Evolutionary conservation across 2,329 filamentous ascomycete species (phyloP), one percentile per base, ranked within the genome.

Genomic region (Lecanosticta acicola): DNA sequence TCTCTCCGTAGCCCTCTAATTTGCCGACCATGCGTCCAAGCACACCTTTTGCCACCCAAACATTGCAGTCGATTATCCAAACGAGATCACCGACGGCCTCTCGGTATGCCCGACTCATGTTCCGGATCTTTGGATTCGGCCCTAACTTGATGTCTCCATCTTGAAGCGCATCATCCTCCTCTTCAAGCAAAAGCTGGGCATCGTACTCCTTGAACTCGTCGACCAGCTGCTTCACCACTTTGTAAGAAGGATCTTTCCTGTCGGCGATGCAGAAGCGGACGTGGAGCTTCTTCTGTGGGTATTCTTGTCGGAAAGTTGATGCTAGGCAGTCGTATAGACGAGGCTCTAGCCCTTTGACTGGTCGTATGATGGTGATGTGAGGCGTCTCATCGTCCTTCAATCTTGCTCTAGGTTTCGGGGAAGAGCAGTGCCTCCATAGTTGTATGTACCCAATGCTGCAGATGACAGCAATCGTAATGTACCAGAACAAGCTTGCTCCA

Each of bases 101-200:
- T 20, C 89, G 75, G 63, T 96, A 98, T 2, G 88, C 90, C 35
- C 88, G 80, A 64, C 90, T 96, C 75, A 97, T 87, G 65, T 98
- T 98, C 41, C 93, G 78, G 58, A 98, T 94, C 72, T 98, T 98
- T n/a, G 93, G 93, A 61, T 98, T 98, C 1, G 93, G 93, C 0
- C 94, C 94, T 46, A 97, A 75, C 18, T 50, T 48, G 13, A 35
- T 35, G 38, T 74, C 68, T 43, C 74, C 75, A 21, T 75, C 76
- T 43, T 80, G 76, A 7, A 94, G 71, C 21, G 80, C 66, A 0
- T 85, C 80, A 63, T 95, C 89, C 49, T 94, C 85, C 40, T 85
- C 79, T 69, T 96, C 91, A 39, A 96, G 74, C 9, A 90, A 75
- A 3, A 97, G 73, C 42, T 76, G 77, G 1, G 81, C 83, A 67